Conservation (phyloP, 129 eudicot species). For the Flaveria brownii region DNA sequence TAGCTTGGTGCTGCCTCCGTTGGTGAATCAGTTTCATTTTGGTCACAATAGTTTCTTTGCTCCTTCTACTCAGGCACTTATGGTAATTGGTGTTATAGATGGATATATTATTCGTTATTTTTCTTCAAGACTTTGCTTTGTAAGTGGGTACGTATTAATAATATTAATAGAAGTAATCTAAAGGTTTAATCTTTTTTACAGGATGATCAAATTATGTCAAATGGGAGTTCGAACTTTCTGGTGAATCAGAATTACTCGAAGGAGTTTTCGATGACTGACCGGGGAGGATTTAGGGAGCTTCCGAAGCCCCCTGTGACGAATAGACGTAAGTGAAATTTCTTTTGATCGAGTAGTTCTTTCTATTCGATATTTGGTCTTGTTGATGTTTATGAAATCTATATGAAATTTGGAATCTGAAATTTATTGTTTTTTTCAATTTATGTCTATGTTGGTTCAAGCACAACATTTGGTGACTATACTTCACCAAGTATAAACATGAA, state of each 20-base stretch:
- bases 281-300: slow-evolving; percentile 52
- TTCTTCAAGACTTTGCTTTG: slow-evolving; percentile 3
- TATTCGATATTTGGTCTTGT: no score
- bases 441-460: neutral
- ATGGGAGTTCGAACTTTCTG: slow-evolving; percentile 50
- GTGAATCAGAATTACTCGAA: slow-evolving; percentile 41
- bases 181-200: slow-evolving; percentile 17
- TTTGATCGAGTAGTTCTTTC: neutral
- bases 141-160: neutral
- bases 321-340: slow-evolving; percentile 49
- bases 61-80: slow-evolving; percentile 40
- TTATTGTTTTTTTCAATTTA: neutral
- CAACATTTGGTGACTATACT: neutral
- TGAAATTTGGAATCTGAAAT: neutral
- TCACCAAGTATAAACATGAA: neutral
- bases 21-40: slow-evolving; percentile 48
- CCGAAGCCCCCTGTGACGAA: slow-evolving; percentile 60
- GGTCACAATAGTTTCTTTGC: slow-evolving; percentile 47
- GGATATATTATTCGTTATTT: neutral
- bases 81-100: slow-evolving; percentile 34
- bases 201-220: slow-evolving; percentile 52
- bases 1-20: slow-evolving; percentile 47
- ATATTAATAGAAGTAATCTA: neutral
- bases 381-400: no score
- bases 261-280: slow-evolving; percentile 38